A percentile compares a stretch with the other conserved stretches of the same genome.
phyloP scores from a whole-genome alignment of 1,284 basidiomycete genomes.

The Moesziomyces sp. region DNA sequence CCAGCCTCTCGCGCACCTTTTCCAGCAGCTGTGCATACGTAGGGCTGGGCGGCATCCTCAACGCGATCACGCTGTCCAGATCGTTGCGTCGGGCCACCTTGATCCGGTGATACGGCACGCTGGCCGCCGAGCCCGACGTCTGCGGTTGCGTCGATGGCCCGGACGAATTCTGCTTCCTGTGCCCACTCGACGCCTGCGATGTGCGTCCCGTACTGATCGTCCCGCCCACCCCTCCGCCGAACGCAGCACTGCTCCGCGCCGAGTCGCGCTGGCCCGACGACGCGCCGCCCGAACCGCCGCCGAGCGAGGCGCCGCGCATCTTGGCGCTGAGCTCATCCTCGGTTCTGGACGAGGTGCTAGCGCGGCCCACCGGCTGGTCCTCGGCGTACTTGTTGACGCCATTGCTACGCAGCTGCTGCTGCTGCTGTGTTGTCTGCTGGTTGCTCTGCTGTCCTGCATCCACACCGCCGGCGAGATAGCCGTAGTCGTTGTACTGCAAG shows the following conservation, averaged over 20 bases:
- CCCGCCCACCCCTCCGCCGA: slow-evolving; percentile 10
- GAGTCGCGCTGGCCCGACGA: slow-evolving; percentile 33
- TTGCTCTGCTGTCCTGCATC: slow-evolving; percentile 12
- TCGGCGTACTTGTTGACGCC: slow-evolving; percentile 43
- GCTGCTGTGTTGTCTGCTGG: slow-evolving; percentile 15
- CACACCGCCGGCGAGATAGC: slow-evolving; percentile 30
- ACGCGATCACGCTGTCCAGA: slow-evolving; percentile 88
- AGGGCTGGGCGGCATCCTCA: slow-evolving; percentile 95
- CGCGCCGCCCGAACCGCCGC: slow-evolving; percentile 11
- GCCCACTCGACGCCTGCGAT: slow-evolving; percentile 45
- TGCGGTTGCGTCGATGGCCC: slow-evolving; percentile 24
- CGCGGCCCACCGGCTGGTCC: slow-evolving; percentile 40
- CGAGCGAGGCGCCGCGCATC: slow-evolving; percentile 38
- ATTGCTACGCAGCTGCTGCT: slow-evolving; percentile 21
- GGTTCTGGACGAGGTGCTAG: slow-evolving; percentile 24
- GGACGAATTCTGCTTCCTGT: slow-evolving; percentile 39
- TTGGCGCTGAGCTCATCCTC: slow-evolving; percentile 34
- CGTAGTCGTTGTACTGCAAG: slow-evolving; percentile 43
- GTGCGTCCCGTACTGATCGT: slow-evolving; percentile 25
- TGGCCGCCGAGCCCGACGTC: slow-evolving; percentile 43
- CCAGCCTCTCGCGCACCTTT: slow-evolving; percentile 87
- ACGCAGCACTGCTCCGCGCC: slow-evolving; percentile 29
- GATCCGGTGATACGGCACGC: slow-evolving; percentile 78
- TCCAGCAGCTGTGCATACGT: slow-evolving; percentile 85
- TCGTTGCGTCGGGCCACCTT: slow-evolving; percentile 93